A percentile compares a stretch with the other conserved stretches of the same genome.
Evolutionary conservation across 2,329 filamentous ascomycete species (phyloP).

Genomic region (Talaromyces albobiverticillius): DNA sequence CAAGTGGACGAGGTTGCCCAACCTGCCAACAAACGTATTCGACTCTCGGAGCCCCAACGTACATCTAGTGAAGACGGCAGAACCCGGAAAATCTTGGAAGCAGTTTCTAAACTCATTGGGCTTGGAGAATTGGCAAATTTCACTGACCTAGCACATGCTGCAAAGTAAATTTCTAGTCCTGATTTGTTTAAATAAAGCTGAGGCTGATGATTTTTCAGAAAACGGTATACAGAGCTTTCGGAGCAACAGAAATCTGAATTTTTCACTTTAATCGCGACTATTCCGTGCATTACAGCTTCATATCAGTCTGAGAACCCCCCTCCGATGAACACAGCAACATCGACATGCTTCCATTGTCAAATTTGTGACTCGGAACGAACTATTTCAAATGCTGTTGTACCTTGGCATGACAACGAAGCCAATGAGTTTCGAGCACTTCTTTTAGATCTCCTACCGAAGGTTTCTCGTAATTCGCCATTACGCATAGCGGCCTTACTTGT

Average conservation of each 20-base stretch:
- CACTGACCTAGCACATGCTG: neutral
- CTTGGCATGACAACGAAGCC: slow-evolving; percentile 21
- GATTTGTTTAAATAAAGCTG: neutral
- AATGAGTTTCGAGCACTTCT: slow-evolving; percentile 43
- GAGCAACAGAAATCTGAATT: slow-evolving; percentile 53
- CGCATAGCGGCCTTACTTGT: slow-evolving; percentile 70
- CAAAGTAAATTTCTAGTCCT: neutral
- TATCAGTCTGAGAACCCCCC: slow-evolving; percentile 37
- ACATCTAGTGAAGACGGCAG: slow-evolving; percentile 13
- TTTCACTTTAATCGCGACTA: slow-evolving; percentile 55
- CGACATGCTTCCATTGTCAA: slow-evolving; percentile 29
- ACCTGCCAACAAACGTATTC: slow-evolving; percentile 32
- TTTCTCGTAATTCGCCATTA: slow-evolving; percentile 53
- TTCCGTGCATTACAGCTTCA: slow-evolving; percentile 56
- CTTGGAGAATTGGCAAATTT: slow-evolving; percentile 22
- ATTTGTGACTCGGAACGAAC: slow-evolving; percentile 35
- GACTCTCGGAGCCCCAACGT: slow-evolving; percentile 30
- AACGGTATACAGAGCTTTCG: slow-evolving; percentile 45
- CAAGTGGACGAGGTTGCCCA: slow-evolving; percentile 13
- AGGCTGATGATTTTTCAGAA: slow-evolving; percentile 31
- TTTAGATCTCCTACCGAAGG: slow-evolving; percentile 37
- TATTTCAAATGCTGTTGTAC: slow-evolving; percentile 16
- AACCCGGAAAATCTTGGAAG: slow-evolving; percentile 31
- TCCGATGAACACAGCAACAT: slow-evolving; percentile 20
- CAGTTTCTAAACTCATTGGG: slow-evolving; percentile 34